Evolutionary conservation across 2,329 filamentous ascomycete genomes (phyloP).

Genomic region (Trichophyton mentagrophytes): DNA sequence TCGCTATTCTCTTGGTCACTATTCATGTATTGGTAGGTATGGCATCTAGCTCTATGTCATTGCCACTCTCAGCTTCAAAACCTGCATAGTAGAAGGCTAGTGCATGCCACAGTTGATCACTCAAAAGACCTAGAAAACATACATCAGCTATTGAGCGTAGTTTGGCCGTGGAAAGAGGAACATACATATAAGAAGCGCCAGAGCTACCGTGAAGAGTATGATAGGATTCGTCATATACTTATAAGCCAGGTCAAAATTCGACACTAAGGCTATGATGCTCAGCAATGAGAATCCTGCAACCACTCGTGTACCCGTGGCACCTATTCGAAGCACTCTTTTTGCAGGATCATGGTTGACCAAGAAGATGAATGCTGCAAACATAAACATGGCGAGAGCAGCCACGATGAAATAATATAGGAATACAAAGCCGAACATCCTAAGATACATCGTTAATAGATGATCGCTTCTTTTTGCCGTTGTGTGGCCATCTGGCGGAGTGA

Average conservation of each 20-base stretch:
- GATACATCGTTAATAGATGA: constrained; percentile 25
- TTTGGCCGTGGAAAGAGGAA: not conserved
- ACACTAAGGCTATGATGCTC: constrained; percentile 21
- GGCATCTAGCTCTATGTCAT: not conserved
- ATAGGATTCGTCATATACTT: constrained; percentile 30
- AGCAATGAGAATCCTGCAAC: constrained; percentile 20
- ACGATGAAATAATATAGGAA: constrained; percentile 30
- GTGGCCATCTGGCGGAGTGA: constrained; percentile 22
- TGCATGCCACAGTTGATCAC: not conserved
- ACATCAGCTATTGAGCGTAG: not conserved
- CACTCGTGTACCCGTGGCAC: constrained; percentile 21
- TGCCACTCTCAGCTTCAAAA: not conserved
- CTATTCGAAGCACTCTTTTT: constrained; percentile 14
- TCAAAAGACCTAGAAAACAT: not conserved
- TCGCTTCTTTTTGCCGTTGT: constrained; percentile 19
- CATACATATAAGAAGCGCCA: constrained; percentile 21
- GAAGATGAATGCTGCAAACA: constrained; percentile 24
- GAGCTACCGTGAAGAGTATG: constrained; percentile 26
- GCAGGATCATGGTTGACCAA: constrained; percentile 21
- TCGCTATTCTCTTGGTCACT: not conserved
- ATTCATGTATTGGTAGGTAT: not conserved
- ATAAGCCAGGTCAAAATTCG: constrained; percentile 24
- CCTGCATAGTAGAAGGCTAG: not conserved
- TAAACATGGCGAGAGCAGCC: constrained; percentile 25
- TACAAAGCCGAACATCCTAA: constrained; percentile 28